Conservation (phyloP, 2,329 filamentous ascomycete genomes). For the Harringtonia lauricola region DNA sequence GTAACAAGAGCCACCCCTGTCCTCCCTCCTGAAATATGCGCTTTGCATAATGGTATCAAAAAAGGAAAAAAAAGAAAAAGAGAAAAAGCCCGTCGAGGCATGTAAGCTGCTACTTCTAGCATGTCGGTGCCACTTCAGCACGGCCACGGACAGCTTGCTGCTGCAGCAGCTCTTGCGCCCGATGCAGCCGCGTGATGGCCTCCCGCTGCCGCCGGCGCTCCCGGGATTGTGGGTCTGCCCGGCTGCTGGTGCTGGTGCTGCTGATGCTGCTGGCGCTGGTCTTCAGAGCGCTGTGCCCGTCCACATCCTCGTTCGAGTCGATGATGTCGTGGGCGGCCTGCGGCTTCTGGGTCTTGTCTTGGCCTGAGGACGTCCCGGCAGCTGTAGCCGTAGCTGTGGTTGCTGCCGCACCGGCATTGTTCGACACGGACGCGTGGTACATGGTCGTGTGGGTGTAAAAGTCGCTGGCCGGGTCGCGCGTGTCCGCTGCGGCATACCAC, state of each 20-base stretch:
- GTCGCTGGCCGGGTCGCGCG: too few species aligned
- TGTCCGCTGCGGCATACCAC: too few species aligned
- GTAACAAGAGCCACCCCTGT: too few species aligned
- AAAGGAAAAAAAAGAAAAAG: neutral
- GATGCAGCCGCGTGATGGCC: slow-evolving; percentile 26
- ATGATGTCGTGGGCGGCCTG: neutral
- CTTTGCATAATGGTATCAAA: neutral
- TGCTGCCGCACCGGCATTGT: neutral
- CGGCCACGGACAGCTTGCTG: too few species aligned
- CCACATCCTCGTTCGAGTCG: neutral
- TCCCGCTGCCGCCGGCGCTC: slow-evolving; percentile 19
- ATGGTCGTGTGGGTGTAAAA: too few species aligned
- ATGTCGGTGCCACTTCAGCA: too few species aligned
- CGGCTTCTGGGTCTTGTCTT: too few species aligned
- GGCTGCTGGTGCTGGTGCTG: neutral
- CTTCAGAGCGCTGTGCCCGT: neutral
- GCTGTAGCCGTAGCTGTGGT: neutral
- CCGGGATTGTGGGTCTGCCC: slow-evolving; percentile 1
- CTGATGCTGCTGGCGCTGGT: neutral
- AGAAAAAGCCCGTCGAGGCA: too few species aligned
- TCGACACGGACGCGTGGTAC: too few species aligned
- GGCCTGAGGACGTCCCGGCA: too few species aligned
- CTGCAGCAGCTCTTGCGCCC: slow-evolving; percentile 27
- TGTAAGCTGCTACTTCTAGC: too few species aligned
- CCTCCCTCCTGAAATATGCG: too few species aligned